These are phyloP conservation scores for Pisolithus thermaeus DNA, from an alignment of 1,284 basidiomycete species.

Conservation along the genomic window DNA sequence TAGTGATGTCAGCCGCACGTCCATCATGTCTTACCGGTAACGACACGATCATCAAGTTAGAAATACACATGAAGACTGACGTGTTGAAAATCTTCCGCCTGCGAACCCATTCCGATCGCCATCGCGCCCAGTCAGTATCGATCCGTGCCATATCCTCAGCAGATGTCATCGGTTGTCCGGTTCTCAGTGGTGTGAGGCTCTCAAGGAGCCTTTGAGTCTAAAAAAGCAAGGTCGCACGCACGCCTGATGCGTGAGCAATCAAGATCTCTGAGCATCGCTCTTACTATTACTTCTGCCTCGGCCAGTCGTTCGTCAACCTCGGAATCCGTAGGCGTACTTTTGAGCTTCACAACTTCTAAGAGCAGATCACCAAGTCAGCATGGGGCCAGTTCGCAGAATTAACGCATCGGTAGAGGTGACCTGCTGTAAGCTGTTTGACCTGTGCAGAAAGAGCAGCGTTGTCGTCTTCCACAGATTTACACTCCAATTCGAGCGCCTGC, in stretches of 20 bases:
- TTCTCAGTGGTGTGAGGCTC: slow-evolving; percentile 59
- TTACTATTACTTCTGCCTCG: slow-evolving; percentile 40
- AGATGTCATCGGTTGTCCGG: slow-evolving; percentile 61
- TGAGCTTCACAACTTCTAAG: slow-evolving; percentile 61
- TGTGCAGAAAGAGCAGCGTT: slow-evolving; percentile 50
- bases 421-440: slow-evolving; percentile 28
- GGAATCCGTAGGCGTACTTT: slow-evolving; percentile 58
- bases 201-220: slow-evolving; percentile 47
- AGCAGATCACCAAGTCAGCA: slow-evolving; percentile 2
- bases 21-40: slow-evolving; percentile 5
- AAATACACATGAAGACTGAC: slow-evolving; percentile 33
- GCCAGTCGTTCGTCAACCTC: slow-evolving; percentile 52
- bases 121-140: slow-evolving; percentile 63
- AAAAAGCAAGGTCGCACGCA: background rate
- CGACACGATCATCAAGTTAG: background rate
- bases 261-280: slow-evolving; percentile 1
- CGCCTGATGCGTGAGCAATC: slow-evolving; percentile 2
- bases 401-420: slow-evolving; percentile 8
- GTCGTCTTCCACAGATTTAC: slow-evolving; percentile 51
- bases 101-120: slow-evolving; percentile 67
- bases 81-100: slow-evolving; percentile 62
- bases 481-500: slow-evolving; percentile 49
- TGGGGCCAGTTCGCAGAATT: too few species aligned
- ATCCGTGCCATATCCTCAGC: slow-evolving; percentile 56
- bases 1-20: background rate